A percentile compares a stretch with the other conserved stretches of the same genome.
Evolutionary conservation across 2,329 filamentous ascomycete genomes (phyloP).

Genomic region (Cladorrhinum sp.): DNA sequence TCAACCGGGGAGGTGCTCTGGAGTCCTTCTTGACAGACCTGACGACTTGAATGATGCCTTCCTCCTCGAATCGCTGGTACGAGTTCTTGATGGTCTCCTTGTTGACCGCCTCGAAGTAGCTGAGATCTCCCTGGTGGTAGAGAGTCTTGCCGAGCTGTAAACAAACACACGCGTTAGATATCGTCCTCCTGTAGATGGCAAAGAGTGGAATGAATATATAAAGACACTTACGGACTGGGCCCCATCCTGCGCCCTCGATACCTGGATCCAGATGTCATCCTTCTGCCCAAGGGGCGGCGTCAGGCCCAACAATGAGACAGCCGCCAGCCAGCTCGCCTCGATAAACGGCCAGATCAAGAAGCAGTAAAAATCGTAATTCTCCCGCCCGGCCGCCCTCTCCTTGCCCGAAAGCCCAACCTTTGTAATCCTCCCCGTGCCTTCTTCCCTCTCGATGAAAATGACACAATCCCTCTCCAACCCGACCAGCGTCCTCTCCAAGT

Average conservation of each 20-base stretch:
- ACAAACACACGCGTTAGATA: background rate
- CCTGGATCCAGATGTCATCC: slow-evolving; percentile 74
- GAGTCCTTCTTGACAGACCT: slow-evolving; percentile 57
- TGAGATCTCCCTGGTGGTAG: slow-evolving; percentile 94
- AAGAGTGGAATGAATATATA: slow-evolving; percentile 13
- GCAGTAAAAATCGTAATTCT: slow-evolving; percentile 98
- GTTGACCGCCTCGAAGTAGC: slow-evolving; percentile 97
- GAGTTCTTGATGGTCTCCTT: slow-evolving; percentile 96
- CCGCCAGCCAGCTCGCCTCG: slow-evolving; percentile 88
- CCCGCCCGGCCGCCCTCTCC: slow-evolving; percentile 75
- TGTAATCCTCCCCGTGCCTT: slow-evolving; percentile 48
- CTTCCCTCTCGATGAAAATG: slow-evolving; percentile 61
- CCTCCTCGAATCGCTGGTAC: slow-evolving; percentile 82
- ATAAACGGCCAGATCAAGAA: slow-evolving; percentile 99
- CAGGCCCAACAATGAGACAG: slow-evolving; percentile 82
- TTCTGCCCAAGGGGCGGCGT: slow-evolving; percentile 62
- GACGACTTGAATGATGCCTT: slow-evolving; percentile 77
- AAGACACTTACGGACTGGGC: slow-evolving; percentile 66
- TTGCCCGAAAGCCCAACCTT: slow-evolving; percentile 70
- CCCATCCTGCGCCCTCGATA: slow-evolving; percentile 72
- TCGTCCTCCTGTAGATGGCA: no score
- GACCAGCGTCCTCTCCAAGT: slow-evolving; percentile 74
- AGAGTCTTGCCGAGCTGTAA: slow-evolving; percentile 92
- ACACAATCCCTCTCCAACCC: slow-evolving; percentile 77
- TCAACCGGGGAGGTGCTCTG: slow-evolving; percentile 60